Conservation (phyloP, 371 early-diverging fungal genomes). For the Phascolomyces articulosus region DNA sequence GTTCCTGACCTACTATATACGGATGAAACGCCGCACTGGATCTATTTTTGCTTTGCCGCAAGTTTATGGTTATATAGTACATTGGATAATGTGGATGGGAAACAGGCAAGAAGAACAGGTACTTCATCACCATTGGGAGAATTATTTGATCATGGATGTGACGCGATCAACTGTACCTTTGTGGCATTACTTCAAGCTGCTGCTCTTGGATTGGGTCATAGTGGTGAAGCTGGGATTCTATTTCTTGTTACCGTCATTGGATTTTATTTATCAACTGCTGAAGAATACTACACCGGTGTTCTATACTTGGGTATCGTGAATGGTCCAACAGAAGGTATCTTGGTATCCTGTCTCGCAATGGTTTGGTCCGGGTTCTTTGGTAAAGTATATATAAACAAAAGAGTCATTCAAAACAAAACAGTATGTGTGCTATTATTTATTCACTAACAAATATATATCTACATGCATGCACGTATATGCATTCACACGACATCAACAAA, state of each 20-base stretch:
- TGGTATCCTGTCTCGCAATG: conserved; percentile 71
- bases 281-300: conserved; percentile 94
- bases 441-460: not conserved
- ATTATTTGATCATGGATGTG: conserved; percentile 92
- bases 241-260: conserved; percentile 71
- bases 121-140: conserved; percentile 95
- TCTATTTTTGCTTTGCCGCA: conserved; percentile 85
- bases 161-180: conserved; percentile 89
- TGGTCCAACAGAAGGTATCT: conserved; percentile 96
- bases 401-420: not conserved
- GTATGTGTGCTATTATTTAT: not conserved
- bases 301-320: conserved; percentile 93
- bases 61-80: conserved; percentile 95
- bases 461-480: too few relatives aligned
- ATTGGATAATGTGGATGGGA: conserved; percentile 98
- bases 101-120: conserved; percentile 85
- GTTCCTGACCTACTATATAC: conserved; percentile 69
- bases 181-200: conserved; percentile 84
- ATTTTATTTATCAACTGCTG: conserved; percentile 94
- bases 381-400: conserved; percentile 15
- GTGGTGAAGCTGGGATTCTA: conserved; percentile 67
- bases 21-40: conserved; percentile 82
- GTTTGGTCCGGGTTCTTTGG: conserved; percentile 72
- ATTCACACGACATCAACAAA: not conserved
- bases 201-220: conserved; percentile 78